These are phyloP conservation scores for Colletotrichum sp. DNA, from an alignment of 2,329 filamentous ascomycete genomes.

Conservation along the genomic window DNA sequence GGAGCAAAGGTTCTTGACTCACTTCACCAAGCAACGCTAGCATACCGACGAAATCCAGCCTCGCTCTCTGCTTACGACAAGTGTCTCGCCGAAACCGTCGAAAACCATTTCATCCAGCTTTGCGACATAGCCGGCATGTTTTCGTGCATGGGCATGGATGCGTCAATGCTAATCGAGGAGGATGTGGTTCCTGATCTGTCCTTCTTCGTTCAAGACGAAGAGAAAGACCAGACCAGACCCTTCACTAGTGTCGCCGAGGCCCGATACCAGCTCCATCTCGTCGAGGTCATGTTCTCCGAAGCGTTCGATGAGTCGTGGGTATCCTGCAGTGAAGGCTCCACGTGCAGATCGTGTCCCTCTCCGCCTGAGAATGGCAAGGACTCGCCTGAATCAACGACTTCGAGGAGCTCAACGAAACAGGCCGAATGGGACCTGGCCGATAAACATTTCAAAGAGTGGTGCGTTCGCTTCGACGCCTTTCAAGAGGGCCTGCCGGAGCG, in stretches of 20 bases:
- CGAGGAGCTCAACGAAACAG: background rate
- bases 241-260: slow-evolving; percentile 1
- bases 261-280: background rate
- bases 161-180: slow-evolving; percentile 1
- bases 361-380: background rate
- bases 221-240: background rate
- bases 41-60: background rate
- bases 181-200: slow-evolving; percentile 3
- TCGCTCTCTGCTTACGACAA: background rate
- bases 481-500: background rate
- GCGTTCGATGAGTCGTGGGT: background rate
- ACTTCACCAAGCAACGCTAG: background rate
- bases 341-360: background rate
- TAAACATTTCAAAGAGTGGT: background rate
- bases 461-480: slow-evolving; percentile 3
- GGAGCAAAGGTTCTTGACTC: slow-evolving; percentile 9
- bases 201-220: background rate
- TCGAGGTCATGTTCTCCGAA: background rate
- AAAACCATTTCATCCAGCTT: background rate
- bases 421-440: background rate
- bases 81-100: background rate
- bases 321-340: background rate
- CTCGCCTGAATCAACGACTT: background rate
- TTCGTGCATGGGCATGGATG: slow-evolving; percentile 7
- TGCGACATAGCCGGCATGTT: slow-evolving; percentile 13